Evolutionary conservation across 441 rosid species (phyloP).

Genomic region (Erodium moschatum): DNA sequence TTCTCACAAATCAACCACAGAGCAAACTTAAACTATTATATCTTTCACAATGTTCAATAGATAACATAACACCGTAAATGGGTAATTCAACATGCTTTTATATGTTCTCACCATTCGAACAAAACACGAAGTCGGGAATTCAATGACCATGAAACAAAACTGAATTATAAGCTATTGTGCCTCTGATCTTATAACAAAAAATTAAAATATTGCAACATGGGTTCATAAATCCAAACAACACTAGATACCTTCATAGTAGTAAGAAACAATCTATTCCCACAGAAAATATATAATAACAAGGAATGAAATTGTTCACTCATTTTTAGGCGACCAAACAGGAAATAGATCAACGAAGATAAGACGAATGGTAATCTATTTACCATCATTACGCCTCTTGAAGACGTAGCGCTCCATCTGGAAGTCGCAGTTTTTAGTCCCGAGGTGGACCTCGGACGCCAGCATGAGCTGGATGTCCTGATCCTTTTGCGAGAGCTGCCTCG

Average conservation of each 20-base stretch:
- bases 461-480: constrained; percentile 76
- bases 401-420: constrained; percentile 94
- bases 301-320: background rate
- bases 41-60: background rate
- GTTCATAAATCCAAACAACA: too few relatives aligned
- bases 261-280: too few relatives aligned
- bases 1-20: too few relatives aligned
- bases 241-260: too few relatives aligned
- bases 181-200: background rate
- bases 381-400: constrained; percentile 84
- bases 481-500: constrained; percentile 48
- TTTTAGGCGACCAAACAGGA: background rate
- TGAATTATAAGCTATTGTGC: background rate
- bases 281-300: too few relatives aligned
- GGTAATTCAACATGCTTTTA: background rate
- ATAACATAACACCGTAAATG: background rate
- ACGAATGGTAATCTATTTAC: constrained; percentile 22
- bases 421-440: constrained; percentile 60
- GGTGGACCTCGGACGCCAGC: constrained; percentile 43
- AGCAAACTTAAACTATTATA: too few relatives aligned
- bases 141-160: background rate
- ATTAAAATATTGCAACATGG: background rate
- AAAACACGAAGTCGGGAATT: background rate
- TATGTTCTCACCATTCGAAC: background rate
- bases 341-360: background rate